Conservation (phyloP, 257 asterid species). For the Nicotiana benthamiana region DNA sequence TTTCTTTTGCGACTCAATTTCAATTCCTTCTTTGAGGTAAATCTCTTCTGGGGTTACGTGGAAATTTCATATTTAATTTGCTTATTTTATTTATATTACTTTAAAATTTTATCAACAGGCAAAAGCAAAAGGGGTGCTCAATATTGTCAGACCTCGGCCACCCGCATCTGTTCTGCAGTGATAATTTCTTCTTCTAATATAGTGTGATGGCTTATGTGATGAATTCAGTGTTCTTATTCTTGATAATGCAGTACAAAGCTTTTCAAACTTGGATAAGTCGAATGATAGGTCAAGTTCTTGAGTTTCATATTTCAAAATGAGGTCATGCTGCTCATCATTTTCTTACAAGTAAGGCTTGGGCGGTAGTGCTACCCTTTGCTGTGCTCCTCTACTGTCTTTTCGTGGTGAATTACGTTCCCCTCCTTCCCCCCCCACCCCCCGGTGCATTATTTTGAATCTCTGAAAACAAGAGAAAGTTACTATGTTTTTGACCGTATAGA, state of each 20-base stretch:
- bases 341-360: too few species aligned
- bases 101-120: constrained; percentile 36
- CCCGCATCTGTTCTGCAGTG: constrained; percentile 41
- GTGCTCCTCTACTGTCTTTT: too few species aligned
- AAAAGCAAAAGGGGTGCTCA: constrained; percentile 91
- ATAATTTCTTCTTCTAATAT: constrained; percentile 1
- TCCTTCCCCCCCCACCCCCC: neutral
- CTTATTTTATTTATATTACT: neutral
- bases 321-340: neutral
- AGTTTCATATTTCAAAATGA: neutral
- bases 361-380: too few species aligned
- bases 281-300: neutral
- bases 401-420: too few species aligned
- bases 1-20: constrained; percentile 95
- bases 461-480: neutral
- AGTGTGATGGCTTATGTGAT: neutral
- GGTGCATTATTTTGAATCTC: neutral
- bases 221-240: neutral
- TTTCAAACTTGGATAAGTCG: neutral
- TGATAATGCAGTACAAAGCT: neutral
- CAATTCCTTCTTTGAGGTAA: constrained; percentile 92
- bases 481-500: neutral
- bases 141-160: constrained; percentile 79
- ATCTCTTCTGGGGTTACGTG: neutral
- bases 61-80: neutral